Conservation (phyloP, 441 rosid species). For the Pelargonium fulgidum region DNA sequence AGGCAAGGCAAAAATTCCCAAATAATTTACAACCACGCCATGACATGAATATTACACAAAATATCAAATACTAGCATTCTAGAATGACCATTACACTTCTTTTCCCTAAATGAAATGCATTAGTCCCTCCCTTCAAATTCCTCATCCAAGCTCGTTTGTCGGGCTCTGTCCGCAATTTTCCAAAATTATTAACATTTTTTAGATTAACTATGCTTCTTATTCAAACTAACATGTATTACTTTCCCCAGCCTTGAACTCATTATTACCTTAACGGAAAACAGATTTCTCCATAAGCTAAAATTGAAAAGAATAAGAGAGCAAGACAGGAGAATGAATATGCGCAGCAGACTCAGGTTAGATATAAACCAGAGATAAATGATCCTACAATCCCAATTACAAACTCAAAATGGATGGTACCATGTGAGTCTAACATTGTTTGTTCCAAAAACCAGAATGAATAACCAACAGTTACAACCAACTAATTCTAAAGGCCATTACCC, state of each 20-base stretch:
- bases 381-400: too few species aligned
- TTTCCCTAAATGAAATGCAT: background rate
- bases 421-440: too few species aligned
- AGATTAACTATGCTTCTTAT: background rate
- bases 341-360: too few species aligned
- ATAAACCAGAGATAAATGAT: too few species aligned
- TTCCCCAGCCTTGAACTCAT: background rate
- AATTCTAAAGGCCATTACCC: too few species aligned
- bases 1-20: background rate
- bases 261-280: background rate
- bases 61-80: constrained; percentile 2
- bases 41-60: background rate
- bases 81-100: background rate
- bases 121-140: background rate
- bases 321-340: background rate
- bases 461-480: too few species aligned
- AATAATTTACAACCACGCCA: background rate
- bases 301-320: background rate
- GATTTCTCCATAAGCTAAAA: too few species aligned
- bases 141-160: background rate
- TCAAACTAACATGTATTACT: background rate
- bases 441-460: too few species aligned
- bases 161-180: background rate
- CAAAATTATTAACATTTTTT: background rate
- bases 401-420: too few species aligned